Conservation (phyloP, 257 asterid species). For the Paraleonurus japonicus region DNA sequence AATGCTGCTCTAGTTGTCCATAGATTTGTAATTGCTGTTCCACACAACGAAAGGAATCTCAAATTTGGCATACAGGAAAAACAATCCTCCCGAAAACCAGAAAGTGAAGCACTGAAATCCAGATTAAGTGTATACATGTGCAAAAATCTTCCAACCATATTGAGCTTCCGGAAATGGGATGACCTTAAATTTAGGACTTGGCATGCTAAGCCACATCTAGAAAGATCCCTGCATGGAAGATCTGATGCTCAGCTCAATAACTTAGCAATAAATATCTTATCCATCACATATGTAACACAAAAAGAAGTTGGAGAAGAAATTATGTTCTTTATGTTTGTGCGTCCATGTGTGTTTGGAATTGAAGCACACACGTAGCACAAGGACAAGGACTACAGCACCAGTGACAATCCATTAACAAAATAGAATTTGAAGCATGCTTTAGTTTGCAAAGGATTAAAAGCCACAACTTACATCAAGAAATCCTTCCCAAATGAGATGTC, state of each 20-base stretch:
- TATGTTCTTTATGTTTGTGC: neutral
- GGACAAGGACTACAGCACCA: slow-evolving; percentile 1
- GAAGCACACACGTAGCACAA: neutral
- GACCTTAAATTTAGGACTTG: slow-evolving; percentile 64
- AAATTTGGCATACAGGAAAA: slow-evolving; percentile 82
- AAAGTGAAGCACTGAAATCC: slow-evolving; percentile 84
- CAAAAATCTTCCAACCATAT: slow-evolving; percentile 64
- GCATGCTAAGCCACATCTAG: slow-evolving; percentile 77
- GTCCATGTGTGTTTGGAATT: neutral
- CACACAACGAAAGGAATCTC: slow-evolving; percentile 76
- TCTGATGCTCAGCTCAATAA: slow-evolving; percentile 25
- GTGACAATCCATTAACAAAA: neutral
- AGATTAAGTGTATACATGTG: slow-evolving; percentile 68
- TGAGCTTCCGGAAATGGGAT: slow-evolving; percentile 83
- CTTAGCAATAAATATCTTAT: slow-evolving; percentile 1
- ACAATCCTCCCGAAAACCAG: slow-evolving; percentile 81
- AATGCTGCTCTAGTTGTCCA: slow-evolving; percentile 91
- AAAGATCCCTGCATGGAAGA: slow-evolving; percentile 67
- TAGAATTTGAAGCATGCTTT: neutral
- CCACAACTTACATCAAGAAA: slow-evolving; percentile 65
- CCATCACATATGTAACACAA: neutral
- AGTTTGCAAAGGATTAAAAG: slow-evolving; percentile 19
- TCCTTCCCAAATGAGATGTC: slow-evolving; percentile 79
- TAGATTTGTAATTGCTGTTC: slow-evolving; percentile 76
- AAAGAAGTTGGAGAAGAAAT: neutral